Base-by-base conservation (phyloP, 164 flowering plant genomes). In the Saururus chinensis region DNA sequence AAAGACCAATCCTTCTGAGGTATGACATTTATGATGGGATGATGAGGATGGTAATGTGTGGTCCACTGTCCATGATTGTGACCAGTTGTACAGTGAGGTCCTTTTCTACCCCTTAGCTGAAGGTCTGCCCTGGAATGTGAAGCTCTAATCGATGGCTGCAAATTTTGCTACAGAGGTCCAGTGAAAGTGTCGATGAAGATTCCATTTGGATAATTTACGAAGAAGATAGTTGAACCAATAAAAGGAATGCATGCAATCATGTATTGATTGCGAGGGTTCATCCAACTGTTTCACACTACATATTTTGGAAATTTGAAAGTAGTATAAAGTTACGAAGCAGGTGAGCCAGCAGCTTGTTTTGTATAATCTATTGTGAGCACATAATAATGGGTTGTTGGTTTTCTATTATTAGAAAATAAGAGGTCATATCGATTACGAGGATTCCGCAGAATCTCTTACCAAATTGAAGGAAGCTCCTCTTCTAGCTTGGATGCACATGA, bases 171-270 rank as follows among this genome's bases (percentile, higher is more conserved):
- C 20, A 12, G 60, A 25, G 13, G 41, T 58, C 60, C 60, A 58
- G n/a, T 58, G 45, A 37, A 12, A 26, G 41, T 37, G 22, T 21
- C n/a, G 0, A 17, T 7, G 19, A 37, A 58, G 60, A 58, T 58
- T 58, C 60, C 60, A 58, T 58, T 58, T 58, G 45, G 41, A 58
- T 37, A 37, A n/a, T 58, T 58, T 35, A 58, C 19, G 41, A 19
- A 19, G 42, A 25, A 57, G 42, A 57, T 30, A 57, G 60, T 23
- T 26, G 37, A 57, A 9, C 60, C 57, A 54, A 54, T 54, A 19
- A n/a, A n/a, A n/a, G n/a, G 40, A 8, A 8, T 57, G 60, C 26
- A 2, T 30, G 37, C 37, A 30, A 30, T 6, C 37, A 30, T 30
- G 6, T 2, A 30, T 30, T 25, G 16, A 26, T 25, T 57, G 21